Evolutionary conservation across 2,329 filamentous ascomycete genomes (phyloP).

Genomic region (Cladosporium phlei): DNA sequence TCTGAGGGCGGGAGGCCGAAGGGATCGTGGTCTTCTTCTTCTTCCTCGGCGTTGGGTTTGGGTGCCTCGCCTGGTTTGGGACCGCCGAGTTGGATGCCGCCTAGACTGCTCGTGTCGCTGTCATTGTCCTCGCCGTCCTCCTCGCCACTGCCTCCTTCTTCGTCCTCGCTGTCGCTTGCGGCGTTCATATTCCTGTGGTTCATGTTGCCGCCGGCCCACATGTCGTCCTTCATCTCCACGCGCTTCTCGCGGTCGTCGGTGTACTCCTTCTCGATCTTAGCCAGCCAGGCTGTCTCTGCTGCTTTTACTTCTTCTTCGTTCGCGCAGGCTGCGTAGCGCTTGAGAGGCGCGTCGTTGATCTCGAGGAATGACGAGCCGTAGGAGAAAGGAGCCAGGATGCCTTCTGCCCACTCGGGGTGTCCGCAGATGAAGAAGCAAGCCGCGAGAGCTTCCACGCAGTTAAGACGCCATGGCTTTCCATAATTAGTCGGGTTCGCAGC

Average conservation of each 20-base stretch:
- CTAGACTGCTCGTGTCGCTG: conserved; percentile 32
- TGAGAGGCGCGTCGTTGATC: conserved; percentile 79
- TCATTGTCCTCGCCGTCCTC: conserved; percentile 41
- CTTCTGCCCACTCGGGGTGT: conserved; percentile 81
- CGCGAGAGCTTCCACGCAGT: conserved; percentile 91
- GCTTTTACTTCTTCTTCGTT: conserved; percentile 79
- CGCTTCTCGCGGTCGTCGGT: conserved; percentile 66
- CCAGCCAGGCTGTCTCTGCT: conserved; percentile 82
- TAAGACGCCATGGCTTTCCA: conserved; percentile 87
- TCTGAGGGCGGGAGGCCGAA: conserved; percentile 71
- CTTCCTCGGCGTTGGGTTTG: conserved; percentile 35
- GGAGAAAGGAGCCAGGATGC: conserved; percentile 75
- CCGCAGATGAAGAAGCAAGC: conserved; percentile 93
- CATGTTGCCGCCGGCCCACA: conserved; percentile 87
- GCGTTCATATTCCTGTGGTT: conserved; percentile 58
- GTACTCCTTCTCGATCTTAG: conserved; percentile 85
- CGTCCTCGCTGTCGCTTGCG: conserved; percentile 49
- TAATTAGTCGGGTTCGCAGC: conserved; percentile 98
- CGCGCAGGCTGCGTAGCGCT: conserved; percentile 76
- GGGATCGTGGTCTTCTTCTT: conserved; percentile 55
- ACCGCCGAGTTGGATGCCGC: conserved; percentile 32
- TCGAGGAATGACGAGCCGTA: conserved; percentile 86
- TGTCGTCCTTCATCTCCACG: conserved; percentile 60
- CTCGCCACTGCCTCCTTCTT: conserved; percentile 41
- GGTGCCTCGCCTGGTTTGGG: conserved; percentile 50